Conservation (phyloP, 148 eudicot genomes). For the Dianthus caryophyllus region DNA sequence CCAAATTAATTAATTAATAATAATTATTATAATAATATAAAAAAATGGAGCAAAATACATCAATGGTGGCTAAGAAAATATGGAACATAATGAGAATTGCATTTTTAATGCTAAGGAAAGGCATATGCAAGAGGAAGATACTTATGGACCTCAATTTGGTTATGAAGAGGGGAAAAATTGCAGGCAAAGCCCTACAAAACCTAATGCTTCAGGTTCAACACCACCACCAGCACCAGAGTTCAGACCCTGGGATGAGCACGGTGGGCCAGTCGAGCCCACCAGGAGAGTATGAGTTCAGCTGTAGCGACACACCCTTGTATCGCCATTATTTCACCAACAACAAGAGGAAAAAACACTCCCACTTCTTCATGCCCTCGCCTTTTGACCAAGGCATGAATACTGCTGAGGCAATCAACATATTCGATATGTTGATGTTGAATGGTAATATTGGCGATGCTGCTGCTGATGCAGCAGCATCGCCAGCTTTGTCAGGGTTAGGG, state of each 20-base stretch:
- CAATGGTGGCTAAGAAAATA: constrained; percentile 39
- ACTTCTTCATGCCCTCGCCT: constrained; percentile 5
- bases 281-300: constrained; percentile 78
- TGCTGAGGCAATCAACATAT: constrained; percentile 17
- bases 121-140: constrained; percentile 47
- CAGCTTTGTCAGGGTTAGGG: constrained; percentile 38
- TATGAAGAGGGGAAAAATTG: constrained; percentile 56
- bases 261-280: neutral
- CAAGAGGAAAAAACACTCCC: neutral
- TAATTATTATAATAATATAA: neutral
- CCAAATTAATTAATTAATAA: neutral
- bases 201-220: constrained; percentile 46
- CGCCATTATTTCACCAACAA: constrained; percentile 24
- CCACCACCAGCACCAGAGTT: constrained; percentile 7
- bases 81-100: constrained; percentile 40
- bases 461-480: constrained; percentile 23
- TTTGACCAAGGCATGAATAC: constrained; percentile 5
- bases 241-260: neutral
- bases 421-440: constrained; percentile 31
- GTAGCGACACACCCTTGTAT: constrained; percentile 53
- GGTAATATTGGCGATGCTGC: constrained; percentile 18
- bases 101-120: constrained; percentile 53
- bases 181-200: constrained; percentile 52
- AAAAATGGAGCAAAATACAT: constrained; percentile 51
- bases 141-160: constrained; percentile 42